These are phyloP conservation scores for Nicotiana undulata DNA, from an alignment of 257 asterid species.

Conservation along the genomic window DNA sequence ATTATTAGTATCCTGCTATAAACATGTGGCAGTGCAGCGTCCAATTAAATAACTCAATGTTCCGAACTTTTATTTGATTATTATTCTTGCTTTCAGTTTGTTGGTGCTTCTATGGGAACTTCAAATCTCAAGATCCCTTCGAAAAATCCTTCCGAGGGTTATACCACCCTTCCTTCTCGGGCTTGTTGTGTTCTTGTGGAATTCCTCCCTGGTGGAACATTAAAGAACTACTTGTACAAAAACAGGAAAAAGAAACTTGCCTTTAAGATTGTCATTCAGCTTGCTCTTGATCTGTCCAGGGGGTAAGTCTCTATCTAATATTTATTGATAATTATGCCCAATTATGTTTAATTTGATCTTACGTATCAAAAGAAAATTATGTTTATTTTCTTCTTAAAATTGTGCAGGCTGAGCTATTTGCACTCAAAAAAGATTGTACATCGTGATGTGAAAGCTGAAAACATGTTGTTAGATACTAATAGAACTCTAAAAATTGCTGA, in stretches of 20 bases:
- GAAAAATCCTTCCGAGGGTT: conserved; percentile 70
- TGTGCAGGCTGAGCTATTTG: conserved; percentile 69
- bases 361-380: no score
- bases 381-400: not conserved
- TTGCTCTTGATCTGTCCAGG: conserved; percentile 77
- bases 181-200: conserved; percentile 91
- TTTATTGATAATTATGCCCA: not conserved
- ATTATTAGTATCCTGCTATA: not conserved
- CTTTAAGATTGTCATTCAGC: conserved; percentile 63
- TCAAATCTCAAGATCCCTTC: conserved; percentile 81
- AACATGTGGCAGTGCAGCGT: not conserved
- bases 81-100: conserved; percentile 36
- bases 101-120: conserved; percentile 97
- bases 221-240: conserved; percentile 60
- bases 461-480: conserved; percentile 61
- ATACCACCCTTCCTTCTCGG: conserved; percentile 63
- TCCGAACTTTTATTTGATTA: not conserved
- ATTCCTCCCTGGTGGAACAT: conserved; percentile 71
- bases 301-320: conserved; percentile 37
- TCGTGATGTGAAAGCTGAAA: conserved; percentile 93
- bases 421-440: conserved; percentile 86
- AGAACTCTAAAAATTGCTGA: conserved; percentile 74
- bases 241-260: conserved; percentile 84
- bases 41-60: not conserved
- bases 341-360: not conserved